These are phyloP conservation scores for Aspergillus haitiensis DNA, from an alignment of 495 filamentous ascomycete species.

Conservation along the genomic window DNA sequence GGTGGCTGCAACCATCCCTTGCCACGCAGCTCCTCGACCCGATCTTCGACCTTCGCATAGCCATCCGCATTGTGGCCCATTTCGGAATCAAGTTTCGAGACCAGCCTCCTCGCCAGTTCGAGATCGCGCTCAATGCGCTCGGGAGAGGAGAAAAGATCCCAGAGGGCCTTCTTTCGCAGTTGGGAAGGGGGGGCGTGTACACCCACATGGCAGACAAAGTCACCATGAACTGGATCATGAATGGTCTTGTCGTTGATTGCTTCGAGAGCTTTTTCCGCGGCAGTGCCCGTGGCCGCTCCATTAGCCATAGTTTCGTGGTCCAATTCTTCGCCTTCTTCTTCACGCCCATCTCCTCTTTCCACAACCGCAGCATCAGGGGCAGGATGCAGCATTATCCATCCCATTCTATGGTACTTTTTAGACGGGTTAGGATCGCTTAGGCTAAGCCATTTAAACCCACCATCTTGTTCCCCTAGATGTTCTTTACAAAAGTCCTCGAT, in stretches of 20 bases:
- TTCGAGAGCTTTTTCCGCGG: constrained; percentile 82
- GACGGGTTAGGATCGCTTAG: constrained; percentile 94
- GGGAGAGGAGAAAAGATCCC: constrained; percentile 91
- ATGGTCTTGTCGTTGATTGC: constrained; percentile 96
- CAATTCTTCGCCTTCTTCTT: constrained; percentile 63
- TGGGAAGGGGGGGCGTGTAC: constrained; percentile 85
- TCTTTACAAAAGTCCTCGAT: constrained; percentile 91
- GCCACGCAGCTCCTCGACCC: constrained; percentile 73
- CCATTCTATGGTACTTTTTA: constrained; percentile 96
- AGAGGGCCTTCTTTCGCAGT: constrained; percentile 92
- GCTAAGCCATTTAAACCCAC: constrained; percentile 88
- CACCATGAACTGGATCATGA: constrained; percentile 84
- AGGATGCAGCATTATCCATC: constrained; percentile 94
- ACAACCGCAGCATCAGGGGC: constrained; percentile 60
- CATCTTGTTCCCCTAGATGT: constrained; percentile 80
- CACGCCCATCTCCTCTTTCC: constrained; percentile 59
- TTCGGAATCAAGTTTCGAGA: constrained; percentile 76
- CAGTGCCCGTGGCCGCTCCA: constrained; percentile 35
- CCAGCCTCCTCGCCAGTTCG: constrained; percentile 71
- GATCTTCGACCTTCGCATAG: constrained; percentile 76
- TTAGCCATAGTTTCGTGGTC: constrained; percentile 39
- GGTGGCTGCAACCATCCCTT: constrained; percentile 74
- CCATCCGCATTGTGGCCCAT: constrained; percentile 67
- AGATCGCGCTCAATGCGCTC: constrained; percentile 86
- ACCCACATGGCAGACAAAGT: constrained; percentile 96